Evolutionary conservation across 202 grass and related monocot genomes (phyloP).

Genomic region (Dendrocalamus latiflorus): DNA sequence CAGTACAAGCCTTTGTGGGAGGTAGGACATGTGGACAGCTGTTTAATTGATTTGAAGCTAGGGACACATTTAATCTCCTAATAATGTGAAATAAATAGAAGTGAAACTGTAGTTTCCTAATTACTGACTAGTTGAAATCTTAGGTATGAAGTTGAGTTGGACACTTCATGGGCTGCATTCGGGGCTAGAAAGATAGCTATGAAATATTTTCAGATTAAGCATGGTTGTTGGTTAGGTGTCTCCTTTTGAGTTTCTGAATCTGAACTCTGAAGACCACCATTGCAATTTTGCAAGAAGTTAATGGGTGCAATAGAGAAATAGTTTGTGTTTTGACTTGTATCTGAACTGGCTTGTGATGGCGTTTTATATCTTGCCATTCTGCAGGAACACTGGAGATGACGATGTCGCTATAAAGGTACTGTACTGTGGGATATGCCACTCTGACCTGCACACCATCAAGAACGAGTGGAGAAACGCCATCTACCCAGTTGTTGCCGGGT

Average conservation of each 20-base stretch:
- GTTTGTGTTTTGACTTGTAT: neutral
- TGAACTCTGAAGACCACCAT: neutral
- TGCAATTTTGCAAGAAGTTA: neutral
- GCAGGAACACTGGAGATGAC: slow-evolving; percentile 70
- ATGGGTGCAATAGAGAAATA: neutral
- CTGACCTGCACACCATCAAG: slow-evolving; percentile 71
- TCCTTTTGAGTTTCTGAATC: neutral
- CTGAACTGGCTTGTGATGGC: neutral
- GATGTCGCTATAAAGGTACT: slow-evolving; percentile 79
- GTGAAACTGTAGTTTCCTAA: neutral
- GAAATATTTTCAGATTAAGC: neutral
- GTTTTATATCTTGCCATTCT: neutral
- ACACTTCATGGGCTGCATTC: neutral
- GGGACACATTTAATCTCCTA: neutral
- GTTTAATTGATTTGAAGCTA: neutral
- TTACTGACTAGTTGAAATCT: neutral
- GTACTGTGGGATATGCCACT: slow-evolving; percentile 90
- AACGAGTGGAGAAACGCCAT: slow-evolving; percentile 64
- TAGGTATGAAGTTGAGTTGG: neutral
- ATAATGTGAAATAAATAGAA: neutral
- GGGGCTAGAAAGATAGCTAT: neutral
- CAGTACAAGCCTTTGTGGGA: neutral
- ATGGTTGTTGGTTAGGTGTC: neutral
- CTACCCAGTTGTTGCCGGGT: slow-evolving; percentile 76
- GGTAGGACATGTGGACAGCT: neutral